These are phyloP conservation scores for Trichophyton benhamiae DNA, from an alignment of 2,329 filamentous ascomycete species.

Conservation along the genomic window DNA sequence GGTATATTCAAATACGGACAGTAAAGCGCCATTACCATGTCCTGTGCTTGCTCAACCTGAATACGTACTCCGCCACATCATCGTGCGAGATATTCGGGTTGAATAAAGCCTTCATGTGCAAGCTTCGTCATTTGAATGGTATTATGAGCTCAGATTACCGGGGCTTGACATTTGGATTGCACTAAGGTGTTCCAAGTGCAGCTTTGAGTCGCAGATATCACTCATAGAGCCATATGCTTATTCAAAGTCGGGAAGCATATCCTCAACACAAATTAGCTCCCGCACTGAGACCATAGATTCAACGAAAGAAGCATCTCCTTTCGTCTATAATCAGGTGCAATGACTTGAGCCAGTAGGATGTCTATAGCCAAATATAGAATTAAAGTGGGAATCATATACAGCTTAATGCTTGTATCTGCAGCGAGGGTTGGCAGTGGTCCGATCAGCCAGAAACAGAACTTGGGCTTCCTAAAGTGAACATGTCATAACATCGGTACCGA, in stretches of 20 bases:
- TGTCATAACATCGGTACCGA: neutral
- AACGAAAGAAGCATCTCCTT: too few species aligned
- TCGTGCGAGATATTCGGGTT: neutral
- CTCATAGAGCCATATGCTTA: neutral
- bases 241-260: neutral
- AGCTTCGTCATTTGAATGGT: neutral
- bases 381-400: too few species aligned
- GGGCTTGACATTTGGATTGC: neutral
- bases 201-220: neutral
- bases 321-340: too few species aligned
- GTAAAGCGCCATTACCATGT: too few species aligned
- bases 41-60: neutral
- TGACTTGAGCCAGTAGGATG: too few species aligned
- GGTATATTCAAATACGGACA: neutral
- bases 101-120: neutral
- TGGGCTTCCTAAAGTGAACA: neutral
- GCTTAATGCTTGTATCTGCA: neutral
- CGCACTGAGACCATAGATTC: too few species aligned
- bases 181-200: neutral
- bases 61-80: neutral
- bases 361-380: too few species aligned
- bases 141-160: neutral
- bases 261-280: too few species aligned
- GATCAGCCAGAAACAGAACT: neutral
- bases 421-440: neutral